phyloP scores from a whole-genome alignment of 305 asterid species.

The Fraxinus xanthoxyloides region DNA sequence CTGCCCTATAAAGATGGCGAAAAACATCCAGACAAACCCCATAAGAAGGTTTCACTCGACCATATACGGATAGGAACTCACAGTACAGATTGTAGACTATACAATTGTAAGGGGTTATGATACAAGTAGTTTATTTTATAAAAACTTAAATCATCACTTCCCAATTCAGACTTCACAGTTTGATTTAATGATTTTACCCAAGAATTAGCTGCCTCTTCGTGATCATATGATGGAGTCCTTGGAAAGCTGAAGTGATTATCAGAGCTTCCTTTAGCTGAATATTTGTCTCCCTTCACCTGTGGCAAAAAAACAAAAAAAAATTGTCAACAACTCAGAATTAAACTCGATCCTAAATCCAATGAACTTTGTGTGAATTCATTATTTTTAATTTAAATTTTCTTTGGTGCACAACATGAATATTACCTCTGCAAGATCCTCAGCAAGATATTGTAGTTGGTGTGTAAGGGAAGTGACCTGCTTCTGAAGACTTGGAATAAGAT shows the following conservation, averaged over 20 bases:
- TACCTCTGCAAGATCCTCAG: slow-evolving; percentile 93
- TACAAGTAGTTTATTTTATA: no score
- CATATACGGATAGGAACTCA: no score
- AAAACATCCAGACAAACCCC: not conserved
- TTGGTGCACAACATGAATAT: not conserved
- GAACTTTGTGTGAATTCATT: no score
- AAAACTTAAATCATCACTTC: not conserved
- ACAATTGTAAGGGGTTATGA: not conserved
- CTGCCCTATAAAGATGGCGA: not conserved
- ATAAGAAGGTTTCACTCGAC: no score
- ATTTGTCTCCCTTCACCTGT: slow-evolving; percentile 87
- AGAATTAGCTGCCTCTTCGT: slow-evolving; percentile 67
- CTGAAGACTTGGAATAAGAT: slow-evolving; percentile 81
- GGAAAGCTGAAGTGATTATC: slow-evolving; percentile 59
- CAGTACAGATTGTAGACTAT: no score
- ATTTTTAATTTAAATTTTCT: no score
- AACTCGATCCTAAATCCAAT: not conserved
- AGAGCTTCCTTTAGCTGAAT: slow-evolving; percentile 45
- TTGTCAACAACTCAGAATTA: not conserved
- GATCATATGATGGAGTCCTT: slow-evolving; percentile 63
- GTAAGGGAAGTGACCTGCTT: slow-evolving; percentile 89
- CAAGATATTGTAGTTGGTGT: slow-evolving; percentile 72
- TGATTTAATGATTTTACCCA: slow-evolving; percentile 45
- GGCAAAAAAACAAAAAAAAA: not conserved
- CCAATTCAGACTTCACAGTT: not conserved